Evolutionary conservation across 73 alveolate genomes (phyloP).

Genomic region (Paramecium primaurelia): DNA sequence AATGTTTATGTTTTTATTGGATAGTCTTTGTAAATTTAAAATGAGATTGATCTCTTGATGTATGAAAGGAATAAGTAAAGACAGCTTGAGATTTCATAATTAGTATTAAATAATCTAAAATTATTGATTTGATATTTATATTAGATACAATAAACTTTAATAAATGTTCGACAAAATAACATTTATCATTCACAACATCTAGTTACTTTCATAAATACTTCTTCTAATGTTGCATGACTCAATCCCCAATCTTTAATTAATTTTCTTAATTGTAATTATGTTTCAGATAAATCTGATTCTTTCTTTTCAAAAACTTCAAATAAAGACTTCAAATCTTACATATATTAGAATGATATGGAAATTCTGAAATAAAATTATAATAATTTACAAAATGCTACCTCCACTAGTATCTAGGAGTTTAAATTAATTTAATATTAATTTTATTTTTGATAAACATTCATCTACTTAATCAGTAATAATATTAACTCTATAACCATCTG

Average conservation of each 20-base stretch:
- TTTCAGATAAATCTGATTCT: neutral
- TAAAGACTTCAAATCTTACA: slow-evolving; percentile 60
- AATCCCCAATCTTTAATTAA: slow-evolving; percentile 81
- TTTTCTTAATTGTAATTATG: slow-evolving; percentile 44
- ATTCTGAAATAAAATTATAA: slow-evolving; percentile 20
- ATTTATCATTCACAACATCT: slow-evolving; percentile 60
- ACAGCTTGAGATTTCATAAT: neutral
- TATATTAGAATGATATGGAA: slow-evolving; percentile 64
- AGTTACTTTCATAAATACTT: slow-evolving; percentile 84
- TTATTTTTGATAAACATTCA: slow-evolving; percentile 44
- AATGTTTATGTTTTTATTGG: neutral
- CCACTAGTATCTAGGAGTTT: slow-evolving; percentile 73
- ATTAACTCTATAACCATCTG: slow-evolving; percentile 83
- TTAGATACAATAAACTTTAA: neutral
- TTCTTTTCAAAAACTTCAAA: slow-evolving; percentile 62
- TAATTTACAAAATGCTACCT: slow-evolving; percentile 71
- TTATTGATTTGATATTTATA: neutral
- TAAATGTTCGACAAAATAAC: neutral
- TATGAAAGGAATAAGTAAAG: neutral
- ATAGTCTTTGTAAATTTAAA: neutral
- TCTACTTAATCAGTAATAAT: slow-evolving; percentile 57
- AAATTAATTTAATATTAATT: slow-evolving; percentile 60
- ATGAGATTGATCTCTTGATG: neutral
- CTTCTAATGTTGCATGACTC: slow-evolving; percentile 89
- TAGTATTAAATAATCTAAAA: neutral